A percentile compares a stretch with the other conserved stretches of the same genome.
Conservation (phyloP, 2,329 filamentous ascomycete species). For the Pseudogymnoascus sp. region DNA sequence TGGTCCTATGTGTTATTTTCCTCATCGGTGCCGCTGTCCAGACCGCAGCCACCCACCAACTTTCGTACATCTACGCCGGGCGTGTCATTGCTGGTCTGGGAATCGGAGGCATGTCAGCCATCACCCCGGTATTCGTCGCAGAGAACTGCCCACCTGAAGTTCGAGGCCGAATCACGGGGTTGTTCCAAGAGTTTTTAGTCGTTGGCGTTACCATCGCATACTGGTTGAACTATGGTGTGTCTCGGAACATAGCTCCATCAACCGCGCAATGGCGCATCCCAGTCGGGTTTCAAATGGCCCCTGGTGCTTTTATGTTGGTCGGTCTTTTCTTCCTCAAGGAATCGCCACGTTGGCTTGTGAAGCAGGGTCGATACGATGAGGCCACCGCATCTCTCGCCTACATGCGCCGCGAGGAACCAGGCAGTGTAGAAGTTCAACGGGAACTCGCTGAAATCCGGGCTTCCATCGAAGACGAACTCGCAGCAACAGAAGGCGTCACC, state of each 20-base stretch:
- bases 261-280: constrained; percentile 44
- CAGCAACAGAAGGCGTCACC: constrained; percentile 52
- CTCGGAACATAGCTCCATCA: constrained; percentile 30
- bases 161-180: constrained; percentile 32
- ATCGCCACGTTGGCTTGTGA: constrained; percentile 64
- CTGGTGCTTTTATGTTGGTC: constrained; percentile 55
- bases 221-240: constrained; percentile 41
- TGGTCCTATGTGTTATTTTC: constrained; percentile 37
- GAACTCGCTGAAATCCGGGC: constrained; percentile 59
- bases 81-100: constrained; percentile 39
- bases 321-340: constrained; percentile 62
- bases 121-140: constrained; percentile 34
- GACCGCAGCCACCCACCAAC: constrained; percentile 37
- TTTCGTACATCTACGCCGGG: constrained; percentile 37
- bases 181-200: constrained; percentile 34
- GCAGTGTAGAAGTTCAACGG: constrained; percentile 45
- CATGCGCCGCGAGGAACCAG: constrained; percentile 55
- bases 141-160: constrained; percentile 36
- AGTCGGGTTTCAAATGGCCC: constrained; percentile 35
- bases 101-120: constrained; percentile 39
- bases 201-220: constrained; percentile 33
- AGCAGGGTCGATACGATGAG: constrained; percentile 52
- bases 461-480: constrained; percentile 62
- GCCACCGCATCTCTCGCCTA: constrained; percentile 47
- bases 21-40: constrained; percentile 37